Evolutionary conservation across 306 rosid genomes (phyloP).

Genomic region (Cicer judaicum): DNA sequence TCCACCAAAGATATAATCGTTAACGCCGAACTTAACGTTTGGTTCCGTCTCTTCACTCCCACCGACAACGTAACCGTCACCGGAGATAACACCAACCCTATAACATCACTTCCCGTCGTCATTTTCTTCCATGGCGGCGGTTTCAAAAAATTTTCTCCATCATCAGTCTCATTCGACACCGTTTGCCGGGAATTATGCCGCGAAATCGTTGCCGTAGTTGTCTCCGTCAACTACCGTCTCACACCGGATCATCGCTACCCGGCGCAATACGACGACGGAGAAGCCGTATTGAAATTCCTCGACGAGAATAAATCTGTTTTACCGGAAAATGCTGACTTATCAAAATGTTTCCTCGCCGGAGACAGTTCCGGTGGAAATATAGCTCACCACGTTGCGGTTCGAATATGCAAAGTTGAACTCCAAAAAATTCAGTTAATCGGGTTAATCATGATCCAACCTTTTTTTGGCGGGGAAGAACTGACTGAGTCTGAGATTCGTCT

Average conservation of each 20-base stretch:
- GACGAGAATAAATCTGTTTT: constrained; percentile 39
- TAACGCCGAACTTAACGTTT: constrained; percentile 53
- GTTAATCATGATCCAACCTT: constrained; percentile 69
- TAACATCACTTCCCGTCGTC: constrained; percentile 7
- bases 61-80: neutral
- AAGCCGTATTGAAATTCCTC: constrained; percentile 54
- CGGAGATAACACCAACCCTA: neutral
- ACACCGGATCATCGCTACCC: constrained; percentile 72
- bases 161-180: constrained; percentile 51
- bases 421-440: constrained; percentile 40
- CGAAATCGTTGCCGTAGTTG: constrained; percentile 50
- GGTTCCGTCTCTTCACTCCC: constrained; percentile 68
- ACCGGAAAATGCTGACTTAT: constrained; percentile 58
- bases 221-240: constrained; percentile 83
- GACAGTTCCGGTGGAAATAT: constrained; percentile 88
- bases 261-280: constrained; percentile 75
- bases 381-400: constrained; percentile 68
- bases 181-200: constrained; percentile 60
- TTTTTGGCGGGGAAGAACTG: constrained; percentile 80
- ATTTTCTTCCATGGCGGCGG: constrained; percentile 61
- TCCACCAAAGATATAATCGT: constrained; percentile 60
- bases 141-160: constrained; percentile 54
- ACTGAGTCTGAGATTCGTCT: constrained; percentile 65
- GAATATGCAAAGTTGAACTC: constrained; percentile 38
- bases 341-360: constrained; percentile 66